Conservation (phyloP, 2,329 filamentous ascomycete genomes). For the Catunica adiposa region DNA sequence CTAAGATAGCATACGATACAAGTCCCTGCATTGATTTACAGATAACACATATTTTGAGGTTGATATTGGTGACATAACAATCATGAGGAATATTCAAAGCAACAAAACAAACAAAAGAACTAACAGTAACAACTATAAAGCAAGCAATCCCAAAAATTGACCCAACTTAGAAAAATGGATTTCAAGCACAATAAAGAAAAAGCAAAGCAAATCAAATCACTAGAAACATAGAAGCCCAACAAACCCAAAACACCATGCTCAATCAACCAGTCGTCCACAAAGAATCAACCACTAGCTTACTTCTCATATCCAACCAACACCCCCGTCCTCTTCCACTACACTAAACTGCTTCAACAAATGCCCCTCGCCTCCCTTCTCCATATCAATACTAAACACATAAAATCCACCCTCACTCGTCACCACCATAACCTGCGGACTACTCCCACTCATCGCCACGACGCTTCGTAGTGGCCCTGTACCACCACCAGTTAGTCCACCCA, state of each 20-base stretch:
- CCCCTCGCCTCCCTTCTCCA: slow-evolving; percentile 88
- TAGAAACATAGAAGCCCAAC: background rate
- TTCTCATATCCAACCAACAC: background rate
- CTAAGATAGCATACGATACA: no score
- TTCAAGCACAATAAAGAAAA: no score
- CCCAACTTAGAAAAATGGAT: no score
- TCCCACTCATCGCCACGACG: slow-evolving; percentile 95
- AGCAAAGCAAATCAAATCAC: no score
- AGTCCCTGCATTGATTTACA: no score
- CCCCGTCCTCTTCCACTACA: background rate
- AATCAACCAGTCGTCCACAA: background rate
- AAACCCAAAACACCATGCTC: background rate
- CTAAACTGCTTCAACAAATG: slow-evolving; percentile 70
- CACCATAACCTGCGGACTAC: slow-evolving; percentile 91
- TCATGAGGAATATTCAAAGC: no score
- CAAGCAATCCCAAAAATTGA: background rate
- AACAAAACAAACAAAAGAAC: no score
- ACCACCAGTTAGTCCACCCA: slow-evolving; percentile 24
- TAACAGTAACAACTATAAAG: no score
- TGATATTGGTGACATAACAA: no score
- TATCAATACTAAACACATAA: slow-evolving; percentile 86
- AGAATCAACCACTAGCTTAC: background rate
- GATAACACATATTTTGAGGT: no score
- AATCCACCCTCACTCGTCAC: slow-evolving; percentile 92
- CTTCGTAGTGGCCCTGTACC: slow-evolving; percentile 33